Base-by-base conservation (phyloP, 768 basidiomycete species). In the Cystobasidiopsis lactophilus region DNA sequence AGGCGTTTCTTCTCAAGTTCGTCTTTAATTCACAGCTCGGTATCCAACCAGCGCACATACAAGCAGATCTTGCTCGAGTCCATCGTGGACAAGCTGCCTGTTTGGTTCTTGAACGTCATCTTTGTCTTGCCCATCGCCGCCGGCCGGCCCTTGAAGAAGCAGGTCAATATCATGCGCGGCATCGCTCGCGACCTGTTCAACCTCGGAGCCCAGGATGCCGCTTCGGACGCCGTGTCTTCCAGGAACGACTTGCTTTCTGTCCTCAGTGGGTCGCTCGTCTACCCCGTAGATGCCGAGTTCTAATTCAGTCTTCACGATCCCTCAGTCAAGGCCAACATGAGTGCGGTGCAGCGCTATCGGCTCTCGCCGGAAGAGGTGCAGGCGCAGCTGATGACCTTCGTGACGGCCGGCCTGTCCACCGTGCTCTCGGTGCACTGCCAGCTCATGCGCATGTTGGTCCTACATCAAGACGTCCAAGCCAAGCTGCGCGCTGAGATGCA, bases 301-400 rank as follows among this genome's bases (percentile, higher is more conserved):
- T n/a, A n/a, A n/a, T n/a, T n/a, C n/a, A n/a, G n/a, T n/a, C n/a
- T n/a, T n/a, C n/a, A n/a, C n/a, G n/a, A n/a, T n/a, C n/a, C n/a
- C 11, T 47, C 45, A 47, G 45, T 47, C 14, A 47, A 47, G 29
- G 45, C 45, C 45, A 47, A 47, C 24, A 18, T 47, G 24, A 47
- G 23, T 13, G 45, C 45, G 14, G 4, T 13, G n/a, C 26, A 13
- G 14, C 23, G 30, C 10, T 27, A 23, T 18, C 45, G 29, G 30
- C 29, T 47, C 24, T 27, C 45, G 29, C 21, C 45, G 9, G 45
- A 47, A 47, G 45, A 47, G 29, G 45, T 47, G 24, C 45, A 47
- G 29, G 45, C 45, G 4, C 45, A 47, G 26, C n/a, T 47, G n/a
- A 47, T 47, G 45, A 47, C 45, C n/a, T 47, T 47, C 45, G 30